Evolutionary conservation across 306 rosid species (phyloP).

Genomic region (Cicer bijugum): DNA sequence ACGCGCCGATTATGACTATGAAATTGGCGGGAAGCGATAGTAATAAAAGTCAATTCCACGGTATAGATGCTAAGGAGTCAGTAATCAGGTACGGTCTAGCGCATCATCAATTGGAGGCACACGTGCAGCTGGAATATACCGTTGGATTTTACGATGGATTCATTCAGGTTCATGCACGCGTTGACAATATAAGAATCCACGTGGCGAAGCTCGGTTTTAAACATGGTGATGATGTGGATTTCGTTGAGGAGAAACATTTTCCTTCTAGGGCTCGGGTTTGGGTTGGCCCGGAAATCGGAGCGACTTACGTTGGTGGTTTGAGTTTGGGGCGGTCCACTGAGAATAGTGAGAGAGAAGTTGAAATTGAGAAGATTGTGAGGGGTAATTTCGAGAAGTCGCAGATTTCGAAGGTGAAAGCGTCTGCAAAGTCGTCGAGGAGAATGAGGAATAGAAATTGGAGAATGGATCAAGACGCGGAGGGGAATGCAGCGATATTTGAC

Average conservation of each 20-base stretch:
- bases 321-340: slow-evolving; percentile 82
- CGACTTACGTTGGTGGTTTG: slow-evolving; percentile 69
- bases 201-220: slow-evolving; percentile 67
- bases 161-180: slow-evolving; percentile 74
- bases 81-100: slow-evolving; percentile 70
- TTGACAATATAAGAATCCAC: slow-evolving; percentile 74
- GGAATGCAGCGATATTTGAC: slow-evolving; percentile 81
- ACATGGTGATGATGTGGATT: slow-evolving; percentile 53
- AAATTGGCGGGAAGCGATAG: slow-evolving; percentile 50
- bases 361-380: slow-evolving; percentile 57
- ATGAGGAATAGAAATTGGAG: slow-evolving; percentile 66
- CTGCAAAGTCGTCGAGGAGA: slow-evolving; percentile 52
- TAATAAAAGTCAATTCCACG: slow-evolving; percentile 48
- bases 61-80: slow-evolving; percentile 62
- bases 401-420: slow-evolving; percentile 51
- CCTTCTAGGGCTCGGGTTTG: slow-evolving; percentile 75
- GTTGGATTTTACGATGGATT: slow-evolving; percentile 65
- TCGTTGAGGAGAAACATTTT: slow-evolving; percentile 68
- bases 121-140: slow-evolving; percentile 76
- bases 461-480: slow-evolving; percentile 88
- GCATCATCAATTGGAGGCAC: slow-evolving; percentile 88
- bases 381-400: slow-evolving; percentile 55
- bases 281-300: slow-evolving; percentile 91
- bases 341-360: slow-evolving; percentile 67
- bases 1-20: slow-evolving; percentile 80